Evolutionary conservation across 139 green algal species (phyloP).

Genomic region (Tetratostichococcus sp.): DNA sequence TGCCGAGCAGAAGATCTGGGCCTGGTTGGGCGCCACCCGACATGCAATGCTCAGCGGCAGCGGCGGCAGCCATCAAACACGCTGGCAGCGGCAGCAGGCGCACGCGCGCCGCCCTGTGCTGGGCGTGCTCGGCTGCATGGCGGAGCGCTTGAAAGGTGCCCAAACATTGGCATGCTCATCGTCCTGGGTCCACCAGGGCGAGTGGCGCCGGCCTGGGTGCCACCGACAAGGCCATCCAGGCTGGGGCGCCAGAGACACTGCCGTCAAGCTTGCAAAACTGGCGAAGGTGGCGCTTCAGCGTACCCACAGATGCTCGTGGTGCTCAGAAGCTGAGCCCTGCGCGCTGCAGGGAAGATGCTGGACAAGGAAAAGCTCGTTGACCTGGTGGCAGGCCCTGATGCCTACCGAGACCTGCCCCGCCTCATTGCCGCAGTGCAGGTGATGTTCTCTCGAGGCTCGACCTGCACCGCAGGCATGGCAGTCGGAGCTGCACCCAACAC

Average conservation of each 20-base stretch:
- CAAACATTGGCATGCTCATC: too few relatives aligned
- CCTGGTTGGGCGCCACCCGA: not conserved
- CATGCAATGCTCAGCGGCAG: not conserved
- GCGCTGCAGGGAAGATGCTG: conserved; percentile 34
- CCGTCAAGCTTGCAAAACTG: too few relatives aligned
- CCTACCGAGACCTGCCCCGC: conserved; percentile 82
- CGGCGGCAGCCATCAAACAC: not conserved
- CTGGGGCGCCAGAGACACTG: too few relatives aligned
- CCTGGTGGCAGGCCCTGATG: conserved; percentile 82
- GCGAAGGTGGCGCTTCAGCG: too few relatives aligned
- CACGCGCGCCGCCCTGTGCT: conserved; percentile 39
- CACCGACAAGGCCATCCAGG: too few relatives aligned
- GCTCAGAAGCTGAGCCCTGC: too few relatives aligned
- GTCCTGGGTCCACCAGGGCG: too few relatives aligned
- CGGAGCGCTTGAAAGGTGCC: conserved; percentile 76
- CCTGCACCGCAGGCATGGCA: too few relatives aligned
- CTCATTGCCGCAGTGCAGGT: conserved; percentile 65
- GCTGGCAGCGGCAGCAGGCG: not conserved
- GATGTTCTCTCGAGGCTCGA: not conserved
- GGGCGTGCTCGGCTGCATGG: conserved; percentile 91
- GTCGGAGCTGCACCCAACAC: too few relatives aligned
- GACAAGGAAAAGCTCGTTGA: conserved; percentile 76
- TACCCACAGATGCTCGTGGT: too few relatives aligned
- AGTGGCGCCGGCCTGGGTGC: too few relatives aligned
- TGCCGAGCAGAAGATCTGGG: not conserved